Base-by-base conservation (phyloP, 352 stramenopile genomes). In the Phytophthora cactorum region DNA sequence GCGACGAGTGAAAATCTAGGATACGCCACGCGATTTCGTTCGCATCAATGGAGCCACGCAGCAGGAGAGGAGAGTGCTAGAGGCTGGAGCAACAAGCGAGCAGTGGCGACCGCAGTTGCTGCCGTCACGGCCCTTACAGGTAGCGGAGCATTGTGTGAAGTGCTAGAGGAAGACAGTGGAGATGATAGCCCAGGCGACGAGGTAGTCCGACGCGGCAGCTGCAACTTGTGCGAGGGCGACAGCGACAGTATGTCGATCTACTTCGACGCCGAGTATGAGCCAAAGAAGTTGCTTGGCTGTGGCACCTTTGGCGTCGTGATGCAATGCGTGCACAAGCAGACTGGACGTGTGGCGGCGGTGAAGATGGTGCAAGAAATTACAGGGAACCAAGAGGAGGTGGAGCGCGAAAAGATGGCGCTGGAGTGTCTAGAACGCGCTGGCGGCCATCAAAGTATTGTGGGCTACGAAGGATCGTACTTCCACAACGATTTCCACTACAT, bases 291-390 rank as follows among this genome's bases (percentile, higher is more conserved):
- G 31, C 69, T 94, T 2, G 88, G 86, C 22, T 87, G 70, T 12
- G 88, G 88, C 22, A 74, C 86, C 3, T 96, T 92, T 63, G 88
- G 88, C n/a, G 82, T 94, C 28, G 88, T 96, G 34, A 92, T 96
- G 77, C 81, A 91, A 65, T 96, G 88, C 64, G 73, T 88, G 34
- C 70, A 78, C 68, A 92, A 92, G 63, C 64, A 71, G 8, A 79
- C 89, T 64, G 79, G 84, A 32, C 75, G 68, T 10, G 56, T 90
- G 15, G 81, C 82, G 5, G 88, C 88, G 4, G 86, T 94, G 50
- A 96, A 96, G 61, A 91, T 93, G 80, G 75, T 91, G 29, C 77
- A 93, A 59, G 77, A 91, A 39, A 46, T 88, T 22, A 57, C 60
- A n/a, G 79, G 78, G 28, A 82, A 78, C 28, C 56, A 72, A 27